A percentile compares a stretch with the other conserved stretches of the same genome.
Evolutionary conservation across 108 stramenopile genomes (phyloP).

Genomic region (Licmophora abbreviata): DNA sequence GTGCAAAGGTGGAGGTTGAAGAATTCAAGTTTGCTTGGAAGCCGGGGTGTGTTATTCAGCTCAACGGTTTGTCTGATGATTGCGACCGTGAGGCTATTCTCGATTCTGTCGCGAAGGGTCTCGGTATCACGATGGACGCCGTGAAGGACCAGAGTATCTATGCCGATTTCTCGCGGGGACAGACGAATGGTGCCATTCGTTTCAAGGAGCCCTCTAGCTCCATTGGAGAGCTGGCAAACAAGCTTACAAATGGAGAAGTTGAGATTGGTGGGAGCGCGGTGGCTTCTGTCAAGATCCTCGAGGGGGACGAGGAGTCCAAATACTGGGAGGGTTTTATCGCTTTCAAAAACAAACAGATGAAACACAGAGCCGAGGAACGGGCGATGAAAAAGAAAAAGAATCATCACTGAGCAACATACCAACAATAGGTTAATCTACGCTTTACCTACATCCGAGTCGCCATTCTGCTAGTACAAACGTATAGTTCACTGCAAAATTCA

Average conservation of each 20-base stretch:
- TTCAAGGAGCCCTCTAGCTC: slow-evolving; percentile 45
- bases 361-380: slow-evolving; percentile 48
- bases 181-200: slow-evolving; percentile 58
- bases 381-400: slow-evolving; percentile 13
- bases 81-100: slow-evolving; percentile 75
- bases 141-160: slow-evolving; percentile 72
- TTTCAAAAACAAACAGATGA: slow-evolving; percentile 66
- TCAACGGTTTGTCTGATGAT: slow-evolving; percentile 53
- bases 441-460: neutral
- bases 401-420: no score
- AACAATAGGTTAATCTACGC: neutral
- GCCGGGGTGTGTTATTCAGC: slow-evolving; percentile 69
- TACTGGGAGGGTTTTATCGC: slow-evolving; percentile 73
- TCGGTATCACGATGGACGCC: slow-evolving; percentile 41
- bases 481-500: neutral
- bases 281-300: slow-evolving; percentile 44
- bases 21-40: slow-evolving; percentile 65
- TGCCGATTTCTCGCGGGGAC: slow-evolving; percentile 75
- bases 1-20: slow-evolving; percentile 17
- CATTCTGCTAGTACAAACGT: neutral
- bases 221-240: slow-evolving; percentile 44
- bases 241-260: slow-evolving; percentile 53
- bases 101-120: slow-evolving; percentile 40
- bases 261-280: slow-evolving; percentile 57
- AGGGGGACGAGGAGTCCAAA: slow-evolving; percentile 80